phyloP scores from a whole-genome alignment of 208 protist genomes.

The Crithidia mellificae region DNA sequence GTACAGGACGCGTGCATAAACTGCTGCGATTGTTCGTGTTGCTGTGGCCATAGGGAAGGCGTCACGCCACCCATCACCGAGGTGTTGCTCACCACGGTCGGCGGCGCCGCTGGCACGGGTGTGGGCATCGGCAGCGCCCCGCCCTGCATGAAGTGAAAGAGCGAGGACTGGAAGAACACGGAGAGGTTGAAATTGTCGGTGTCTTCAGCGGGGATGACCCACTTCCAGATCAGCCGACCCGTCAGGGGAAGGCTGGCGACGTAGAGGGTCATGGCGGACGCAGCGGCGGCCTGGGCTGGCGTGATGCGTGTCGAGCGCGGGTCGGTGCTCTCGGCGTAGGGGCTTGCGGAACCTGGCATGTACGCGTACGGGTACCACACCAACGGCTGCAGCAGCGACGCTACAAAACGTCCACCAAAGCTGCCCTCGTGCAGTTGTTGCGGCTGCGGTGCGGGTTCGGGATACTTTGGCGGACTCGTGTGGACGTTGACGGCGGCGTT shows the following conservation, averaged over 20 bases:
- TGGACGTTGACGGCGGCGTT: neutral
- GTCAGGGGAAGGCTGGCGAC: slow-evolving; percentile 48
- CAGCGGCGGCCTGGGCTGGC: slow-evolving; percentile 19
- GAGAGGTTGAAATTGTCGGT: slow-evolving; percentile 70
- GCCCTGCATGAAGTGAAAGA: slow-evolving; percentile 71
- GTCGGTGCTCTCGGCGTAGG: slow-evolving; percentile 32
- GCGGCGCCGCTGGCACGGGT: too few relatives aligned
- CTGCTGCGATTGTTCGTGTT: too few relatives aligned
- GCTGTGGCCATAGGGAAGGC: neutral
- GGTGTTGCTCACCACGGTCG: slow-evolving; percentile 4
- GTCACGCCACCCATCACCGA: neutral
- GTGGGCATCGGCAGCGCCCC: slow-evolving; percentile 43
- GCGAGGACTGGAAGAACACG: slow-evolving; percentile 62
- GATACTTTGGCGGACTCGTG: neutral
- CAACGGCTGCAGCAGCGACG: slow-evolving; percentile 35
- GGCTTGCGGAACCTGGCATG: slow-evolving; percentile 37
- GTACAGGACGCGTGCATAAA: neutral
- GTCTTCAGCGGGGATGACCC: slow-evolving; percentile 71
- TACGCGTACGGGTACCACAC: slow-evolving; percentile 43
- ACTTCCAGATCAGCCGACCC: slow-evolving; percentile 49
- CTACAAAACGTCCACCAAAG: too few relatives aligned
- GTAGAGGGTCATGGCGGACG: slow-evolving; percentile 44
- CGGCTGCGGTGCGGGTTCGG: neutral
- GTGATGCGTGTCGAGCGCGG: slow-evolving; percentile 12
- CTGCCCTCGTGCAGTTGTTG: too few relatives aligned